These are phyloP conservation scores for Aureobasidium sp. DNA, from an alignment of 2,329 filamentous ascomycete species.

Conservation along the genomic window DNA sequence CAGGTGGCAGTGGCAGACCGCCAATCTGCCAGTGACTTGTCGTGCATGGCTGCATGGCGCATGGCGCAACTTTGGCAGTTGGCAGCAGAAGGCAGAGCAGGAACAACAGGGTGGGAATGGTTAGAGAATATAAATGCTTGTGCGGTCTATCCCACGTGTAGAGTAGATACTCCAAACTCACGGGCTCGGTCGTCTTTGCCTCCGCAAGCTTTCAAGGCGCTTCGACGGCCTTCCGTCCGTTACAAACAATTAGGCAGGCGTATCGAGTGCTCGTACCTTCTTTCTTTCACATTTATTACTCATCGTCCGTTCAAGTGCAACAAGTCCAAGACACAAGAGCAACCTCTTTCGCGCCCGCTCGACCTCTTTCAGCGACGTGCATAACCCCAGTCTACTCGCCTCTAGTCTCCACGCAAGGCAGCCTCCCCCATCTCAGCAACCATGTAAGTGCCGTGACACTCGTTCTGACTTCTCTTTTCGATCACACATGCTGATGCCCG, in stretches of 20 bases:
- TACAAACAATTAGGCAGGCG: neutral
- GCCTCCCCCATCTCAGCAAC: neutral
- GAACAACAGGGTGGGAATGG: neutral
- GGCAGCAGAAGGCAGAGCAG: neutral
- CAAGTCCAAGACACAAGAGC: neutral
- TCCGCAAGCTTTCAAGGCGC: slow-evolving; percentile 11
- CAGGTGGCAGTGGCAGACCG: neutral
- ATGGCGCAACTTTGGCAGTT: neutral
- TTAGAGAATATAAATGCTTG: neutral
- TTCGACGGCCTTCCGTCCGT: slow-evolving; percentile 4
- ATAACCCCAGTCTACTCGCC: slow-evolving; percentile 9
- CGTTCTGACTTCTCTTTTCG: neutral
- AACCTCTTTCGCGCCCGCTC: neutral
- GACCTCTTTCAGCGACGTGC: slow-evolving; percentile 23
- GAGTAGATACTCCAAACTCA: neutral
- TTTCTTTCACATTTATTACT: neutral
- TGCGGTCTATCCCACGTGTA: slow-evolving; percentile 1
- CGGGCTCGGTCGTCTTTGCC: neutral
- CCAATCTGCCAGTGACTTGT: slow-evolving; percentile 9
- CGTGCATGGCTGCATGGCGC: slow-evolving; percentile 7
- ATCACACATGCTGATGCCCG: neutral
- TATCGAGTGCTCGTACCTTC: neutral
- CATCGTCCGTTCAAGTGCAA: neutral
- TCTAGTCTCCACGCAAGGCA: slow-evolving; percentile 17
- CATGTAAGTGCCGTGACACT: slow-evolving; percentile 15